Base-by-base conservation (phyloP, 345 rosid genomes). In the Dipteronia sinensis region DNA sequence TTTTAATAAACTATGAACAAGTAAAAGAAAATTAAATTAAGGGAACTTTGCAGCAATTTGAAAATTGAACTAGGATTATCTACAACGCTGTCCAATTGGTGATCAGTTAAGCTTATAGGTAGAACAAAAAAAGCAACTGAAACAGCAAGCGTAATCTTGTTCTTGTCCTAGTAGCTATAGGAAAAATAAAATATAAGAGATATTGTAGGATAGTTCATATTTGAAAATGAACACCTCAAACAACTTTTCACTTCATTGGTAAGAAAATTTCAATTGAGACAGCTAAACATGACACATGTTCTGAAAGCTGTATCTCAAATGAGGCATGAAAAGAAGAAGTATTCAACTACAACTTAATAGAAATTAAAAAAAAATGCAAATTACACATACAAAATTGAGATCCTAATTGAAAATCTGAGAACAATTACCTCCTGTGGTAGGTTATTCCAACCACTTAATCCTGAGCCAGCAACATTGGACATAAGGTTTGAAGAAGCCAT, bases 401-500 rank as follows among this genome's bases (percentile, higher is more conserved):
- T n/a, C 8, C 75, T 38, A 68, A 22, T 4, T 23, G 42, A 67
- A 79, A 69, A 22, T 8, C 3, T 44, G 5, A 76, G 73, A 76
- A 38, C 19, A 82, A 27, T 47, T 83, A 93, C 98, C 97, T 91
- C 98, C 76, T 85, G 92, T 15, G 92, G 92, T 83, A 88, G 85
- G 73, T 92, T 90, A 87, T 90, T 94, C 98, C 97, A 93, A 76
- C 92, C 85, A 49, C 93, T 86, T 78, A 93, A 81, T 73, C 93
- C 89, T 46, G 89, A 76, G 72, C 94, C 92, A 6, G 89, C 77
- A 87, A 85, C 90, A 82, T 87, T 90, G 51, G 98, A 87, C 75
- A 93, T 86, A 23, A 86, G 91, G 80, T 87, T 93, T 68, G 98
- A 94, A 85, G 98, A 93, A 78, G 97, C 97, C 98, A 94, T 93